Conservation (phyloP, 2,329 filamentous ascomycete genomes). For the Colletotrichum navitas region DNA sequence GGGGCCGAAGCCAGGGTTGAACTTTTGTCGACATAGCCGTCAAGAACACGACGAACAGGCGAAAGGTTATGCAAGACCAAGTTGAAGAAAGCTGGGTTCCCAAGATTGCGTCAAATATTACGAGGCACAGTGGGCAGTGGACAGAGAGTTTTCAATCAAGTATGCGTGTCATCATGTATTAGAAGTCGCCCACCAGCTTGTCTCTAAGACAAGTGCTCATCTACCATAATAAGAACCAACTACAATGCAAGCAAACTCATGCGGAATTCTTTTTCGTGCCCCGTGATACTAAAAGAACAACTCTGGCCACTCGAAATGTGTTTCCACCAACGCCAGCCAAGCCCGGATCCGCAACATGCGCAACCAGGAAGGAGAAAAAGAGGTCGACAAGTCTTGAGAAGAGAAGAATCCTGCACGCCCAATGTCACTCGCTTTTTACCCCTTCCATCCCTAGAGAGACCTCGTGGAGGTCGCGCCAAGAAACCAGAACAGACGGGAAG, state of each 20-base stretch:
- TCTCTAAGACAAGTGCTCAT: conserved; percentile 37
- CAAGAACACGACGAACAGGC: neutral
- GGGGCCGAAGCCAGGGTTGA: no score
- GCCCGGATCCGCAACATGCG: conserved; percentile 21
- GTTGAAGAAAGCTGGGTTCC: neutral
- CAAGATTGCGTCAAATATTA: neutral
- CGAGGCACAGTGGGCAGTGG: neutral
- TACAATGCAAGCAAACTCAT: conserved; percentile 37
- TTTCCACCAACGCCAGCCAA: conserved; percentile 37
- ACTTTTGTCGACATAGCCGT: neutral
- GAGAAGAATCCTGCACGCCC: conserved; percentile 22
- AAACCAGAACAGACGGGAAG: conserved; percentile 37
- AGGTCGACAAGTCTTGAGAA: conserved; percentile 14
- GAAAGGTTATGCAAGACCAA: neutral
- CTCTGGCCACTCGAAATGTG: conserved; percentile 23
- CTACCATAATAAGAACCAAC: conserved; percentile 25
- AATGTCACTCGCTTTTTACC: conserved; percentile 39
- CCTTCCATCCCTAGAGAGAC: conserved; percentile 33
- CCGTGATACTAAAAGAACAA: conserved; percentile 32
- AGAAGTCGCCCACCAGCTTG: conserved; percentile 39
- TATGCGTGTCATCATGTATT: conserved; percentile 43
- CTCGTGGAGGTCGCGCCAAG: conserved; percentile 32
- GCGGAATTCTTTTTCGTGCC: conserved; percentile 40
- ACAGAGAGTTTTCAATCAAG: conserved; percentile 4
- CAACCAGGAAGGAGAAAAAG: neutral